Evolutionary conservation across 2,329 filamentous ascomycete genomes (phyloP).

Genomic region (Pestalotiopsis sp.): DNA sequence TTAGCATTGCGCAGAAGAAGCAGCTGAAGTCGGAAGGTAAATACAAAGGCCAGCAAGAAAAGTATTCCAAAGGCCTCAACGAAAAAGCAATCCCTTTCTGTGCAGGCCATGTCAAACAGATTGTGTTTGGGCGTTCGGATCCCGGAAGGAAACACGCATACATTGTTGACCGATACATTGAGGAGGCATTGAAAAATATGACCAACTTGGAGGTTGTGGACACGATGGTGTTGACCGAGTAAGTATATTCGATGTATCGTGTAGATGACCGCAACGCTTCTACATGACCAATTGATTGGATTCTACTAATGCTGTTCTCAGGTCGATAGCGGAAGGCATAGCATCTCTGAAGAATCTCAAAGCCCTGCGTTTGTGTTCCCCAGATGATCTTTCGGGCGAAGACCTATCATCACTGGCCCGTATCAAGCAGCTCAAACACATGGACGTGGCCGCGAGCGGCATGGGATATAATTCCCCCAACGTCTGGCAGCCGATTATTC

Average conservation of each 20-base stretch:
- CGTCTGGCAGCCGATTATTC: background rate
- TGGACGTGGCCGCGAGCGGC: background rate
- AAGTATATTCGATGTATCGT: background rate
- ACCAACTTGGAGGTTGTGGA: slow-evolving; percentile 12
- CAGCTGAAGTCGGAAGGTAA: slow-evolving; percentile 16
- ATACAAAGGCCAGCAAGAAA: slow-evolving; percentile 15
- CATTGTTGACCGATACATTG: slow-evolving; percentile 14
- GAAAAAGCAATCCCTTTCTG: slow-evolving; percentile 12
- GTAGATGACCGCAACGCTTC: background rate
- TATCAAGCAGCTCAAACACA: slow-evolving; percentile 12
- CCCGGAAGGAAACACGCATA: slow-evolving; percentile 14
- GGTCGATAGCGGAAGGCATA: slow-evolving; percentile 8
- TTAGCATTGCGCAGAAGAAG: slow-evolving; percentile 15
- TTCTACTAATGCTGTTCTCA: background rate
- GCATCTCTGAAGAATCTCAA: slow-evolving; percentile 12
- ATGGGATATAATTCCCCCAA: background rate
- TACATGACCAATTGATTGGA: background rate
- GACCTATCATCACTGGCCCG: background rate
- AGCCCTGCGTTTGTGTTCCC: background rate
- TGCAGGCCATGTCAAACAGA: slow-evolving; percentile 8
- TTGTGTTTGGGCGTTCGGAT: slow-evolving; percentile 5
- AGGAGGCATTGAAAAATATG: slow-evolving; percentile 13
- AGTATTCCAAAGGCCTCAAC: background rate
- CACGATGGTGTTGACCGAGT: slow-evolving; percentile 4
- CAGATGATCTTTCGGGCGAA: background rate